A percentile compares a stretch with the other conserved stretches of the same genome.
Conservation (phyloP, 805 yeast genomes). For the Candida rishiriensis region DNA sequence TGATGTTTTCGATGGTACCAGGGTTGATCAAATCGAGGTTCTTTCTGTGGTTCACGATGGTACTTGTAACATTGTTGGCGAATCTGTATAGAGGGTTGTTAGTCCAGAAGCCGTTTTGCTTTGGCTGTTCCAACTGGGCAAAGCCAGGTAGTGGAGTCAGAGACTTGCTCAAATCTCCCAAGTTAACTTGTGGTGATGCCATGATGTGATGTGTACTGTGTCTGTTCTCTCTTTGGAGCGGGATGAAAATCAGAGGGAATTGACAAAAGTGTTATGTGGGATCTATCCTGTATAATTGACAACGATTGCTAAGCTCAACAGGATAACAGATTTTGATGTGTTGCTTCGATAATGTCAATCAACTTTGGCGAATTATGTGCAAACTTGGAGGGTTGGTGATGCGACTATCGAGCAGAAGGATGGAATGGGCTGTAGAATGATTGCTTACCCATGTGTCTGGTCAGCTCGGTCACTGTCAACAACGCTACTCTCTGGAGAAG, state of each 20-base stretch:
- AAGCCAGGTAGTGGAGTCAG: constrained; percentile 57
- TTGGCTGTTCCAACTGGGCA: constrained; percentile 44
- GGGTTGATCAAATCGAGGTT: constrained; percentile 84
- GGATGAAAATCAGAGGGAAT: too few relatives aligned
- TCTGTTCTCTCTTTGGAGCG: not conserved
- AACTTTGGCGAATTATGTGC: too few relatives aligned
- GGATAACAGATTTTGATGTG: too few relatives aligned
- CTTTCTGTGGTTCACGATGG: constrained; percentile 71
- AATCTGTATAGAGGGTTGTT: constrained; percentile 80
- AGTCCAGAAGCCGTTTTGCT: constrained; percentile 63
- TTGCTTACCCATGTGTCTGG: too few relatives aligned
- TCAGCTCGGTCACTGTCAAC: too few relatives aligned
- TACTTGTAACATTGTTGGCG: constrained; percentile 68
- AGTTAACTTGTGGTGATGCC: constrained; percentile 32
- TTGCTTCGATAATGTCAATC: too few relatives aligned
- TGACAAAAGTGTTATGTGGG: too few relatives aligned
- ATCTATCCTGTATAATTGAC: too few relatives aligned
- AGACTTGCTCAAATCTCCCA: constrained; percentile 56
- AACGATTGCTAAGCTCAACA: too few relatives aligned
- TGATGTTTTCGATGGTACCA: constrained; percentile 89
- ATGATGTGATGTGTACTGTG: constrained; percentile 20
- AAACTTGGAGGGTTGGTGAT: too few relatives aligned
- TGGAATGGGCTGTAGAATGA: too few relatives aligned
- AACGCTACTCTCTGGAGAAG: constrained; percentile 1
- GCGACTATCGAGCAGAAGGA: too few relatives aligned